A percentile compares a stretch with the other conserved stretches of the same genome.
Evolutionary conservation across 495 filamentous ascomycete genomes (phyloP).

Genomic region (Penicillium diatomitis): DNA sequence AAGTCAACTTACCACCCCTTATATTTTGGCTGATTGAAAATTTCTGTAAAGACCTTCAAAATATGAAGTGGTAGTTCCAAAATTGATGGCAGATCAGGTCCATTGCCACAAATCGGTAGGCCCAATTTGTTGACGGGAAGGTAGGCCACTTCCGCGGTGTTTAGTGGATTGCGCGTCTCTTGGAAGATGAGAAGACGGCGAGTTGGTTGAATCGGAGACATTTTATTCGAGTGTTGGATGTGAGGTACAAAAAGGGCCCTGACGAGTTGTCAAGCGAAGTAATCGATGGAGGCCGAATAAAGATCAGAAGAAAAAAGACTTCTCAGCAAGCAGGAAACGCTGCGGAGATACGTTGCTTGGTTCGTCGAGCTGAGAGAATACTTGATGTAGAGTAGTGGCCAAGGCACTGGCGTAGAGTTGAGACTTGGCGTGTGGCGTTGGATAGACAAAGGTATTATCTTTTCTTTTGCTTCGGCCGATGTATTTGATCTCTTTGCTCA

Average conservation of each 20-base stretch:
- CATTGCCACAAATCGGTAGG: conserved; percentile 30
- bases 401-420: too few relatives aligned
- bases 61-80: conserved; percentile 31
- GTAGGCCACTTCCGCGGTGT: conserved; percentile 24
- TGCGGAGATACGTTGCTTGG: not conserved
- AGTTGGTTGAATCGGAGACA: not conserved
- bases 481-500: too few relatives aligned
- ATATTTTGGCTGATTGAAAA: conserved; percentile 38
- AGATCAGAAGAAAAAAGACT: too few relatives aligned
- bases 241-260: too few relatives aligned
- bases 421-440: too few relatives aligned
- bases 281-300: too few relatives aligned
- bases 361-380: too few relatives aligned
- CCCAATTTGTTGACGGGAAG: conserved; percentile 36
- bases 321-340: not conserved
- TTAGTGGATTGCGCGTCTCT: conserved; percentile 25
- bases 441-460: too few relatives aligned
- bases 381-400: too few relatives aligned
- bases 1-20: conserved; percentile 33
- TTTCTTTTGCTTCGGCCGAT: too few relatives aligned
- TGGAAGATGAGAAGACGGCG: conserved; percentile 33
- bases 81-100: conserved; percentile 30
- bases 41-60: conserved; percentile 33
- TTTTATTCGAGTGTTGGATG: not conserved
- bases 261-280: too few relatives aligned